These are phyloP conservation scores for Phlyctochytrium bullatum DNA, from an alignment of 192 early-diverging fungal genomes.

Conservation along the genomic window DNA sequence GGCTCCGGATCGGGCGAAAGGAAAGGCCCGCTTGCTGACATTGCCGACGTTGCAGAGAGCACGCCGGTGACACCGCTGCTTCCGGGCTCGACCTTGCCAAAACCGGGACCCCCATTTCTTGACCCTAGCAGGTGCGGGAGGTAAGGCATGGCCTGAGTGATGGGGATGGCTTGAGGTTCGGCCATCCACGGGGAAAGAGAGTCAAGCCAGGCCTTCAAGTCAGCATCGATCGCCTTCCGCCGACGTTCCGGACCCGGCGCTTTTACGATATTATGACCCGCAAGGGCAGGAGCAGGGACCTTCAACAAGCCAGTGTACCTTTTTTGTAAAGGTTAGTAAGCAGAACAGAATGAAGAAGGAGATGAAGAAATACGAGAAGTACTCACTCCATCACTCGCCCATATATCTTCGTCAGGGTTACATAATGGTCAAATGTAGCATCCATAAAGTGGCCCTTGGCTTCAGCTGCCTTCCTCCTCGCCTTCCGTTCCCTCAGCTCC, in stretches of 20 bases:
- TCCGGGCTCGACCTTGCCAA: no score
- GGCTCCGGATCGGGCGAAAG: no score
- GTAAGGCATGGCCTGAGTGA: background rate
- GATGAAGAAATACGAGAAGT: background rate
- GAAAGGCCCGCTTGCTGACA: no score
- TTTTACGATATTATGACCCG: constrained; percentile 15
- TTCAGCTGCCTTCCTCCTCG: background rate
- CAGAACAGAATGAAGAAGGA: background rate
- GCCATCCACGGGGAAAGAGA: constrained; percentile 19
- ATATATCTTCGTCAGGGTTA: constrained; percentile 19
- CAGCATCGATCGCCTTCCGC: constrained; percentile 11
- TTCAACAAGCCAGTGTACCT: constrained; percentile 23
- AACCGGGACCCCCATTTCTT: no score
- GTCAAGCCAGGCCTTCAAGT: constrained; percentile 20
- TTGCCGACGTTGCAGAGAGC: no score
- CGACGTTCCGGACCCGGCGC: constrained; percentile 11
- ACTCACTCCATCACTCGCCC: constrained; percentile 23
- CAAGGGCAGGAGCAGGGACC: constrained; percentile 5
- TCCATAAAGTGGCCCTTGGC: no score
- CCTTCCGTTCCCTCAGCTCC: background rate
- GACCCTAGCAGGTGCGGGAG: background rate
- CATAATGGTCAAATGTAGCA: constrained; percentile 17
- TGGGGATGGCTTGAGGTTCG: constrained; percentile 3
- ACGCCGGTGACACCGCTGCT: no score
- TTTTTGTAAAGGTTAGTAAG: background rate